These are phyloP conservation scores for Pholiota molesta DNA, from an alignment of 768 basidiomycete genomes.

Conservation along the genomic window DNA sequence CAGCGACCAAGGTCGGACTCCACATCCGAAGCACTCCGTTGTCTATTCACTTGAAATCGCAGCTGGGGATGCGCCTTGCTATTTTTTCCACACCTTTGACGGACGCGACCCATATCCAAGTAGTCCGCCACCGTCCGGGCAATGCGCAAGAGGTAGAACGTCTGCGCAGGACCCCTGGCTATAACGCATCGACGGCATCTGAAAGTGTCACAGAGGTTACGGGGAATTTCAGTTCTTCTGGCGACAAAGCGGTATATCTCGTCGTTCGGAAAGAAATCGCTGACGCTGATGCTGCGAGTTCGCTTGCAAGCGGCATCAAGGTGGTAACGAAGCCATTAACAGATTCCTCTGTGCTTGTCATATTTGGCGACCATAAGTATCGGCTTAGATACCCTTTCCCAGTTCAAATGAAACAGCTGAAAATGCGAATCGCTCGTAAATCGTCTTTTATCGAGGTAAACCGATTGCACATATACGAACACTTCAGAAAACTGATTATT, in stretches of 20 bases:
- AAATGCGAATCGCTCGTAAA: background rate
- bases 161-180: conserved; percentile 7
- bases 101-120: conserved; percentile 31
- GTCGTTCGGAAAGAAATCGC: conserved; percentile 25
- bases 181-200: background rate
- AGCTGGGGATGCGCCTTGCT: conserved; percentile 28
- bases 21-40: conserved; percentile 27
- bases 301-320: background rate
- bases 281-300: conserved; percentile 16
- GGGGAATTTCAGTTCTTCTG: conserved; percentile 14
- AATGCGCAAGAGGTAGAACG: conserved; percentile 20
- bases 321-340: background rate
- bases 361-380: background rate
- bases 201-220: background rate
- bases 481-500: background rate
- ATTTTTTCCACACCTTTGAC: conserved; percentile 31
- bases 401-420: background rate
- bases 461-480: background rate
- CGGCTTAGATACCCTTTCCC: background rate
- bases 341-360: background rate
- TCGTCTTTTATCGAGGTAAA: background rate
- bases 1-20: conserved; percentile 27
- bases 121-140: conserved; percentile 31
- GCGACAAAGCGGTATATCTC: conserved; percentile 16
- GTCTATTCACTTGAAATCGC: conserved; percentile 16